A percentile compares a stretch with the other conserved stretches of the same genome.
Evolutionary conservation across 257 asterid species (phyloP).

Genomic region (Orobanche coerulescens): DNA sequence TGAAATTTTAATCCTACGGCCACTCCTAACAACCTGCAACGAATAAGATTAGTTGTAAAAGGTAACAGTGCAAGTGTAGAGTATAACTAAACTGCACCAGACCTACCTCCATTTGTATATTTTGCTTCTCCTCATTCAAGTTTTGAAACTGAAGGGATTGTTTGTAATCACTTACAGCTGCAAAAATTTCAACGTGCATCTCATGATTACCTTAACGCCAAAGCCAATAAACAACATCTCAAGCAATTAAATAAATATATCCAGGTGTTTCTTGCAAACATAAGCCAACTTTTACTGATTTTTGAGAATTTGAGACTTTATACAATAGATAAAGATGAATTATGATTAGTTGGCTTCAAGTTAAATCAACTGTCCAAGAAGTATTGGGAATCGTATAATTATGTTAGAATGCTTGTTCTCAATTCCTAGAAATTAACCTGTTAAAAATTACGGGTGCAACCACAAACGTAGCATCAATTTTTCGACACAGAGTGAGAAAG

Average conservation of each 20-base stretch:
- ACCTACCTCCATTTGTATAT: constrained; percentile 88
- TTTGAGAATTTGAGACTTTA: neutral
- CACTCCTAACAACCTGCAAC: constrained; percentile 72
- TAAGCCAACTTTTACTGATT: neutral
- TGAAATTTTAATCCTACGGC: constrained; percentile 68
- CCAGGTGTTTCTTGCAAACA: neutral
- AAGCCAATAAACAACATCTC: neutral
- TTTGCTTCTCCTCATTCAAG: constrained; percentile 92
- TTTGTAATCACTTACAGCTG: constrained; percentile 90
- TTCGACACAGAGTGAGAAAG: neutral
- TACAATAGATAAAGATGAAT: neutral
- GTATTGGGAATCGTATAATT: neutral
- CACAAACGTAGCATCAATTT: neutral
- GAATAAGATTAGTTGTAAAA: neutral
- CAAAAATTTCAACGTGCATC: constrained; percentile 20
- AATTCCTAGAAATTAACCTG: neutral
- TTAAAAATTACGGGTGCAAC: neutral
- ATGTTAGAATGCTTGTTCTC: neutral
- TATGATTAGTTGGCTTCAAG: neutral
- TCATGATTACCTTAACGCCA: constrained; percentile 1
- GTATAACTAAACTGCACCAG: constrained; percentile 8
- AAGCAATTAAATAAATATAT: neutral
- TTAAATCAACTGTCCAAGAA: constrained; percentile 1
- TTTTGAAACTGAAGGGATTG: constrained; percentile 95
- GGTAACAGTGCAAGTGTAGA: constrained; percentile 3